Evolutionary conservation across 371 early-diverging fungal species (phyloP), one percentile per base, ranked within the genome.

Genomic region (Circinella umbellata): DNA sequence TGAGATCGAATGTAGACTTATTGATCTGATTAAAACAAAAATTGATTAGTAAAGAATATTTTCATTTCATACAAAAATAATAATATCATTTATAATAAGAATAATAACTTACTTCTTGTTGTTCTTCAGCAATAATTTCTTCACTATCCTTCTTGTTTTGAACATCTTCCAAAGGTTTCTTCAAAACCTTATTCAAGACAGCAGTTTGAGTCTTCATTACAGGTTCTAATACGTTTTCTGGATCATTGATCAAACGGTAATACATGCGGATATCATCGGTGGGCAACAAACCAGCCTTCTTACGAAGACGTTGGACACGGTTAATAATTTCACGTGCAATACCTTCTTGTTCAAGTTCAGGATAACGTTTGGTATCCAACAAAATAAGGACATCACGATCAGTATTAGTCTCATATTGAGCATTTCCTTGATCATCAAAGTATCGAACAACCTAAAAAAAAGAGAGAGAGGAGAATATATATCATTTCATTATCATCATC

Each of bases 271-370:
- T 92, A 59, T 92, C 90, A 78, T 98, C 99, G 18, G 92, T 93
- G 4, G 96, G 92, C 77, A 91, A 87, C 70, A 98, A 85, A 47
- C 74, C 78, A 65, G 84, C 88, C 91, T 96, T 95, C 90, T 99
- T 99, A 78, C 99, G 91, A 72, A 99, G 83, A 74, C 97, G 93
- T 87, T 99, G 99, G 20, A 99, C 94, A 75, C 99, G 94, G 89
- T 99, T 99, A 73, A 98, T 92, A 72, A 99, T 83, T 86, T 99
- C 99, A 73, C 99, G 91, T 27, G 99, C 99, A 64, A 92, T 69
- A 69, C 98, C 98, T 83, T 98, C 98, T 72, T 94, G 91, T 75
- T 94, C 88, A 38, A 99, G 88, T 64, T 90, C 91, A 47, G 91
- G 86, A 79, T 96, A 93, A 53, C 90, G 80, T 71, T 91, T 88